A percentile compares a stretch with the other conserved stretches of the same genome.
These are phyloP conservation scores for Saccharum officinarum DNA, from an alignment of 176 grass and related monocot species.

Conservation along the genomic window DNA sequence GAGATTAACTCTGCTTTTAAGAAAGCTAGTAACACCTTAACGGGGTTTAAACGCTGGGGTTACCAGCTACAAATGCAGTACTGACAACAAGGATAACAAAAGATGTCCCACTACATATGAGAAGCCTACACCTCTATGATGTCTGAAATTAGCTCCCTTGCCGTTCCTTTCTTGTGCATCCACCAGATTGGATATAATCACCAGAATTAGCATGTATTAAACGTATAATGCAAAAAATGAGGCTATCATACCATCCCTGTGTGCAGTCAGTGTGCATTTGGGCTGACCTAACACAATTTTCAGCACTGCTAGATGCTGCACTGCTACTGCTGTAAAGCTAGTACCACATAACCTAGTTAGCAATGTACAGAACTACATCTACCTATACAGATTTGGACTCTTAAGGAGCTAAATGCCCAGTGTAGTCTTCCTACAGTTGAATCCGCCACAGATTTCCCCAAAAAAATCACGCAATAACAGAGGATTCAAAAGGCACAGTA, in stretches of 20 bases:
- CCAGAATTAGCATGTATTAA: not conserved
- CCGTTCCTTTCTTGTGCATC: not conserved
- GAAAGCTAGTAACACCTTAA: not conserved
- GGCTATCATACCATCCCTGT: not conserved
- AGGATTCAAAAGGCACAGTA: not conserved
- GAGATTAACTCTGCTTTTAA: not conserved
- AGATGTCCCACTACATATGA: not conserved
- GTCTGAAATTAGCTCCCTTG: not conserved
- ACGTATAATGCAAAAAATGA: not conserved
- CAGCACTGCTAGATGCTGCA: not conserved
- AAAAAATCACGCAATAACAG: not conserved
- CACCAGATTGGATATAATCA: not conserved
- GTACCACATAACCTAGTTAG: not conserved
- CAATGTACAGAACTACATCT: not conserved
- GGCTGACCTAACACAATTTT: not conserved
- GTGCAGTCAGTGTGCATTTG: not conserved
- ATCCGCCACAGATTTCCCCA: not conserved
- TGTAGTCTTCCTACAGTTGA: not conserved
- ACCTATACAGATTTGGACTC: not conserved
- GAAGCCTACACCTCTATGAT: no score
- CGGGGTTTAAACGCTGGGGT: not conserved
- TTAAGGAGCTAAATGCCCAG: not conserved
- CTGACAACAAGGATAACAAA: not conserved
- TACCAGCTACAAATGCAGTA: not conserved
- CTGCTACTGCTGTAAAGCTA: not conserved